Percentiles rank a stretch among this genome's conserved stretches.
phyloP scores from a whole-genome alignment of 495 filamentous ascomycete genomes.

The Cercophora sp. region DNA sequence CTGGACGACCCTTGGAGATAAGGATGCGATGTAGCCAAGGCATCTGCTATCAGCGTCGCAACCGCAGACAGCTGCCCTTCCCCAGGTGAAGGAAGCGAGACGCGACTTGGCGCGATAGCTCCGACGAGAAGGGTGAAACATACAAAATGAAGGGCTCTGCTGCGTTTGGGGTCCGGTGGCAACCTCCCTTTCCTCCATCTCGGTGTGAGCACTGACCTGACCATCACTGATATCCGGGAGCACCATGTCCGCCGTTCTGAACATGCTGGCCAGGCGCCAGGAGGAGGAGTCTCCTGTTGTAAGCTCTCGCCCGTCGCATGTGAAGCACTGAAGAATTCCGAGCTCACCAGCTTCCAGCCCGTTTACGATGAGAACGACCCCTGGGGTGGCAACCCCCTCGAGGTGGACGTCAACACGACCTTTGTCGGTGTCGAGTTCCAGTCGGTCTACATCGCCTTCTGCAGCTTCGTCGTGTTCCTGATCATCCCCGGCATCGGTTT shows the following conservation, averaged over 20 bases:
- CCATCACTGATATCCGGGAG: too few relatives aligned
- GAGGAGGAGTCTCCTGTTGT: slow-evolving; percentile 1
- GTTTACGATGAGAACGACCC: background rate
- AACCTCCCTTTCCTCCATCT: background rate
- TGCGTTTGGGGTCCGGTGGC: too few relatives aligned
- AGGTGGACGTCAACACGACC: slow-evolving; percentile 10
- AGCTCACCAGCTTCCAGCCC: background rate
- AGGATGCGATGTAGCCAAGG: background rate
- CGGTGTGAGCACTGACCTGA: background rate
- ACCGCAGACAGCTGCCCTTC: background rate
- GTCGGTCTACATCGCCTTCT: slow-evolving; percentile 8
- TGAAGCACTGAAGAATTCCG: background rate
- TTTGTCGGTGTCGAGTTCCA: slow-evolving; percentile 11
- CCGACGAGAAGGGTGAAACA: background rate
- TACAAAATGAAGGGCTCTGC: slow-evolving; percentile 4
- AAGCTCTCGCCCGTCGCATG: background rate
- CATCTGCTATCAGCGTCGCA: slow-evolving; percentile 2
- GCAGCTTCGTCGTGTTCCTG: slow-evolving; percentile 16
- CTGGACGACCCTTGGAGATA: background rate
- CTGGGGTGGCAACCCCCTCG: slow-evolving; percentile 13
- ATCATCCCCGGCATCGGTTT: slow-evolving; percentile 81
- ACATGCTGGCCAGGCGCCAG: slow-evolving; percentile 8
- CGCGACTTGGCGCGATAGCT: background rate
- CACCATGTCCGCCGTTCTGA: too few relatives aligned
- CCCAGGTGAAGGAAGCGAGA: background rate